A percentile compares a stretch with the other conserved stretches of the same genome.
Conservation (phyloP, 1,284 basidiomycete genomes). For the Rhodofomes roseus region DNA sequence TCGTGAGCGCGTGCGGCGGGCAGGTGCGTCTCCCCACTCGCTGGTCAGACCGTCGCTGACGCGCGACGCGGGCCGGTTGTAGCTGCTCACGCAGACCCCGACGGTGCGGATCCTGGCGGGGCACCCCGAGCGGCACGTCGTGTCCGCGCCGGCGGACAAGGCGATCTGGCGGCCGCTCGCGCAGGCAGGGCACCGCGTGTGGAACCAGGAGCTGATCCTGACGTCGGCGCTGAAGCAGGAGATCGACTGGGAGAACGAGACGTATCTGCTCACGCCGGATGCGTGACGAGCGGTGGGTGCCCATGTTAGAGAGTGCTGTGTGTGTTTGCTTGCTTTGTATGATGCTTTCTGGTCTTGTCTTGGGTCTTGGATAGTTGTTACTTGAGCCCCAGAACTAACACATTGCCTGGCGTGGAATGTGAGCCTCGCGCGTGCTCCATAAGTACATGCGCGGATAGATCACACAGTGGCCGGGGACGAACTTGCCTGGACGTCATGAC, state of each 20-base stretch:
- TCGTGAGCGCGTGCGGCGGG: constrained; percentile 65
- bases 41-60: background rate
- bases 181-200: constrained; percentile 51
- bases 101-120: constrained; percentile 52
- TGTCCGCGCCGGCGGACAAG: constrained; percentile 60
- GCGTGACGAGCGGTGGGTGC: background rate
- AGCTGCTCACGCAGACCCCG: constrained; percentile 48
- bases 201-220: constrained; percentile 63
- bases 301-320: background rate
- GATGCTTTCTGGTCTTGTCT: background rate
- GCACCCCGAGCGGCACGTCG: constrained; percentile 47
- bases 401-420: too few relatives aligned
- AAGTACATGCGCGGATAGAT: too few relatives aligned
- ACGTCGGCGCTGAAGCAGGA: constrained; percentile 60
- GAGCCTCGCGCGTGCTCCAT: too few relatives aligned
- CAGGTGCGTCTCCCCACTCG: constrained; percentile 40
- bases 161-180: constrained; percentile 58
- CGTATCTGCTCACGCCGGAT: constrained; percentile 5
- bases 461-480: too few relatives aligned
- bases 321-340: background rate
- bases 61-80: background rate
- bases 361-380: too few relatives aligned
- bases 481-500: too few relatives aligned
- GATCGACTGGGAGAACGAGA: constrained; percentile 53
- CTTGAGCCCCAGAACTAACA: too few relatives aligned